These are phyloP conservation scores for Populus davidiana DNA, from an alignment of 345 rosid genomes.

Conservation along the genomic window DNA sequence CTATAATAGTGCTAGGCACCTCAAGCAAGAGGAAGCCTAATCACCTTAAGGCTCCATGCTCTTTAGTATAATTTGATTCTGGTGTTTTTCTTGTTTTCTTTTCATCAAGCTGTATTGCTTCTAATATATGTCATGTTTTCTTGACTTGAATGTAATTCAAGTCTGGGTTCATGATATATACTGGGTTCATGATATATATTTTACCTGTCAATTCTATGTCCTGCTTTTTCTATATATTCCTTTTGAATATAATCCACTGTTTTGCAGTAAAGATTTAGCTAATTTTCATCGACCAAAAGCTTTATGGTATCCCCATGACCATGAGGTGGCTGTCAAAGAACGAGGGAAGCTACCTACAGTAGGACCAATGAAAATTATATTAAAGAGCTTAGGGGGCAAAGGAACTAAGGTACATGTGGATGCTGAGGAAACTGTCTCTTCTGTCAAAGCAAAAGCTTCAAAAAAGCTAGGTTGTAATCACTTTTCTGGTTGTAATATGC, in stretches of 20 bases:
- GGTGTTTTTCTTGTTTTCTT: not conserved
- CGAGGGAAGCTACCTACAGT: constrained; percentile 73
- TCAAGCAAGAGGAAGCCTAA: not conserved
- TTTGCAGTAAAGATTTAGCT: constrained; percentile 84
- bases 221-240: not conserved
- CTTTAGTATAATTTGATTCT: not conserved
- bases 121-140: constrained; percentile 3
- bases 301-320: constrained; percentile 92
- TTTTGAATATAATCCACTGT: constrained; percentile 8
- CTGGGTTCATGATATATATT: constrained; percentile 2
- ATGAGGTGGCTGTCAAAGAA: constrained; percentile 84
- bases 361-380: constrained; percentile 79
- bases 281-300: constrained; percentile 96
- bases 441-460: constrained; percentile 82
- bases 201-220: not conserved
- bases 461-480: constrained; percentile 76
- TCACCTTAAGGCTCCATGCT: not conserved
- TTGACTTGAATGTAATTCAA: not conserved
- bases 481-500: not conserved
- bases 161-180: constrained; percentile 1
- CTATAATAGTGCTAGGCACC: not conserved
- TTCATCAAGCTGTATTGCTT: not conserved
- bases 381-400: constrained; percentile 97
- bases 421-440: constrained; percentile 72
- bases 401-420: constrained; percentile 89